Conservation (phyloP, 2,329 filamentous ascomycete species). For the Colletotrichum sp. region DNA sequence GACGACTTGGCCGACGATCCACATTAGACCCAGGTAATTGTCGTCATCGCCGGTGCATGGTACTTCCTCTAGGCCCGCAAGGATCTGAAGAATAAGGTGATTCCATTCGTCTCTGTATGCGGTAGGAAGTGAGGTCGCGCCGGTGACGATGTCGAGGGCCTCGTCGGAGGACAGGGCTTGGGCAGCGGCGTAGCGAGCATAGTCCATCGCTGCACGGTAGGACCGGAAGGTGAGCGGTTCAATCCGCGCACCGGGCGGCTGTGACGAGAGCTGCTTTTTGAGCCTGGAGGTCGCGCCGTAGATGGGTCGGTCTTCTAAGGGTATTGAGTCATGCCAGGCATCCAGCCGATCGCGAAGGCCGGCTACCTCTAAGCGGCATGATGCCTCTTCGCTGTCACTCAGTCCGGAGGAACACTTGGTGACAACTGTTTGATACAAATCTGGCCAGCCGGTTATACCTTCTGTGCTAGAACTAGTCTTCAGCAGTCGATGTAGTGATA, state of each 20-base stretch:
- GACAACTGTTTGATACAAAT: background rate
- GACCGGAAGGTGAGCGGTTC: background rate
- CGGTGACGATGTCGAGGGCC: background rate
- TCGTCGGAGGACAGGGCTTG: background rate
- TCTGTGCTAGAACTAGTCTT: background rate
- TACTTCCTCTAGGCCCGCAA: background rate
- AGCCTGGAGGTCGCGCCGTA: background rate
- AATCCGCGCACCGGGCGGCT: fast-evolving
- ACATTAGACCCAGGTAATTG: background rate
- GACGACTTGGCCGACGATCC: background rate
- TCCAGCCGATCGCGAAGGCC: background rate
- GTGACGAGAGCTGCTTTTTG: background rate
- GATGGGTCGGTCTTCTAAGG: background rate
- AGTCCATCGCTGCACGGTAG: background rate
- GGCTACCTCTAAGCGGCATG: background rate
- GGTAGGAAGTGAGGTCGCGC: background rate
- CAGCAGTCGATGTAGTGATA: background rate
- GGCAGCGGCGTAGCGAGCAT: background rate
- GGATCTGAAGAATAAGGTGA: background rate
- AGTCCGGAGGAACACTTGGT: background rate
- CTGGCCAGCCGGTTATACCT: background rate
- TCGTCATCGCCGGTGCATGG: background rate
- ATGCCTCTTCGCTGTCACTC: background rate
- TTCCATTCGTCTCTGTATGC: background rate
- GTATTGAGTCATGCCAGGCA: background rate